Evolutionary conservation across 805 yeast genomes (phyloP).

Genomic region (Candida awuae): DNA sequence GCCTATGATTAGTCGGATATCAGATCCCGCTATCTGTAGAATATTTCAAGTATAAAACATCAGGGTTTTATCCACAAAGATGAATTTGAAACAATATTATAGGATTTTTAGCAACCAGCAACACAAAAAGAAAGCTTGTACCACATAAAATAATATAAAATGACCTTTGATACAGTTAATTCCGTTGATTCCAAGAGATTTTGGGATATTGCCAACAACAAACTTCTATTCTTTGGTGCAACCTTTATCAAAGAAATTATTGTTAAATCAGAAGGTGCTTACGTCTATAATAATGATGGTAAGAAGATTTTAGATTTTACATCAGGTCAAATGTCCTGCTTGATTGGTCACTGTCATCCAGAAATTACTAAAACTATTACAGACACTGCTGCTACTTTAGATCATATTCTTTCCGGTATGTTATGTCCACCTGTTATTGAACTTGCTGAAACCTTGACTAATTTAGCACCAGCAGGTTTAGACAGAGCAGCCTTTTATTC

Average conservation of each 20-base stretch:
- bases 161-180: neutral
- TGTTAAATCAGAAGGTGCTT: conserved; percentile 18
- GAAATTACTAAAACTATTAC: conserved; percentile 22
- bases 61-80: no score
- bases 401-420: conserved; percentile 24
- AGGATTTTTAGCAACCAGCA: no score
- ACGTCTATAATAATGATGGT: conserved; percentile 20
- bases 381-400: conserved; percentile 18
- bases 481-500: conserved; percentile 22
- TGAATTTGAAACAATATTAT: no score
- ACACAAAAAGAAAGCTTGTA: no score
- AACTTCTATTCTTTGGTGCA: conserved; percentile 17
- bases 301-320: conserved; percentile 23
- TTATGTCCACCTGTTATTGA: conserved; percentile 24
- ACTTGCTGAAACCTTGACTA: conserved; percentile 23
- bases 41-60: no score
- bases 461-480: conserved; percentile 19
- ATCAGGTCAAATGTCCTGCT: conserved; percentile 22
- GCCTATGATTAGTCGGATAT: no score
- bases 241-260: conserved; percentile 16
- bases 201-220: conserved; percentile 14
- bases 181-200: conserved; percentile 4
- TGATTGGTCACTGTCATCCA: conserved; percentile 25
- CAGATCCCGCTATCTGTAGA: no score
- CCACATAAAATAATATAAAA: neutral